Percentiles rank a stretch among this genome's conserved stretches.
Conservation (phyloP, 495 filamentous ascomycete genomes). For the Penicillium riverlandense region DNA sequence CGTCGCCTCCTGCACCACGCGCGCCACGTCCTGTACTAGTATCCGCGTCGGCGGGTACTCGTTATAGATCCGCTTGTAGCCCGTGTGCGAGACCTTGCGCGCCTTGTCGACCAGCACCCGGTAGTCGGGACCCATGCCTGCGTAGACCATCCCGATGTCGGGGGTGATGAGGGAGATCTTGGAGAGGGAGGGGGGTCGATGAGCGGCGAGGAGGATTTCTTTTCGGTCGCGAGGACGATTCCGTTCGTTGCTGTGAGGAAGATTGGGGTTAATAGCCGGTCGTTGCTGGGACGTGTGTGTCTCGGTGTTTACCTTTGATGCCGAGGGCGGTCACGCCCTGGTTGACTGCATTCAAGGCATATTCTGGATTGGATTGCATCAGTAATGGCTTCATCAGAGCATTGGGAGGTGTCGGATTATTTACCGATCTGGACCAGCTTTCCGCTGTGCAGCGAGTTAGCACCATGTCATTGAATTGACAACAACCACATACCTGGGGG, state of each 20-base stretch:
- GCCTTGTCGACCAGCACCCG: conserved; percentile 95
- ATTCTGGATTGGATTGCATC: conserved; percentile 57
- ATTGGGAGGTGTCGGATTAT: too few species aligned
- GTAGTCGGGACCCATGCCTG: conserved; percentile 98
- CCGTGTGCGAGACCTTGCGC: conserved; percentile 96
- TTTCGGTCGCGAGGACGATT: conserved; percentile 97
- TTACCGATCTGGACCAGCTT: conserved; percentile 76
- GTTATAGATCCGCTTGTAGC: conserved; percentile 99
- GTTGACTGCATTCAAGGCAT: conserved; percentile 98
- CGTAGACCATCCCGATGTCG: conserved; percentile 99
- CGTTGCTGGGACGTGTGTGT: background rate
- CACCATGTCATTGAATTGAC: conserved; percentile 7
- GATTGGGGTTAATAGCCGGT: conserved; percentile 3
- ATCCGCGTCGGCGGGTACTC: conserved; percentile 99
- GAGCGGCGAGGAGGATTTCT: conserved; percentile 96
- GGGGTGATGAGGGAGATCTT: conserved; percentile 98
- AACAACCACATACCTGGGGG: conserved; percentile 72
- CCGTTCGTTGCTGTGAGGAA: conserved; percentile 76
- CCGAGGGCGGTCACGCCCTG: conserved; percentile 96
- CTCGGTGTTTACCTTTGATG: conserved; percentile 70
- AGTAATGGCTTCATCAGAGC: too few species aligned
- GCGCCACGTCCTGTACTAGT: conserved; percentile 95
- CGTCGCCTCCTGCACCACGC: conserved; percentile 97
- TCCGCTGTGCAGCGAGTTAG: conserved; percentile 51
- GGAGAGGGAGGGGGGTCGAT: conserved; percentile 90